A percentile compares a stretch with the other conserved stretches of the same genome.
phyloP scores from a whole-genome alignment of 2,329 filamentous ascomycete species.

The Helotiales sp. region DNA sequence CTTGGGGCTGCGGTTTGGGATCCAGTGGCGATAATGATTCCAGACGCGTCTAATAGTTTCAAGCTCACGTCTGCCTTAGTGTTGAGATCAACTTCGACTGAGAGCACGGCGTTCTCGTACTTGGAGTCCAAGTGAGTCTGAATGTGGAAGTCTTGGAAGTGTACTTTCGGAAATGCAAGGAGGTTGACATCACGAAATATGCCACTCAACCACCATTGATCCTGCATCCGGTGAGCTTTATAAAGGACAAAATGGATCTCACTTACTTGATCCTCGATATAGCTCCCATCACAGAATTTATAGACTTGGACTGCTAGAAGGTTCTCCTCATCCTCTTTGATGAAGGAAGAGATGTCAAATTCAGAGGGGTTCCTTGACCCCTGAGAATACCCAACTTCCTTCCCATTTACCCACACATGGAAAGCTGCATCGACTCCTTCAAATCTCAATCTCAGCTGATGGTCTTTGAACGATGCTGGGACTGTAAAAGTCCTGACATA shows the following conservation, averaged over 20 bases:
- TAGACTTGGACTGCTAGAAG: constrained; percentile 52
- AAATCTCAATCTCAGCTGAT: constrained; percentile 52
- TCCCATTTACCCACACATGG: constrained; percentile 57
- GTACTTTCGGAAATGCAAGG: constrained; percentile 46
- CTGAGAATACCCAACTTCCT: constrained; percentile 55
- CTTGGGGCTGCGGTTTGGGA: constrained; percentile 10
- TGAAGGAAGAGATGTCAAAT: constrained; percentile 52
- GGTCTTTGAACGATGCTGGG: constrained; percentile 39
- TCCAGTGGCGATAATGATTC: constrained; percentile 35
- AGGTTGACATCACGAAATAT: constrained; percentile 57
- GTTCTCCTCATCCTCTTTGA: constrained; percentile 32
- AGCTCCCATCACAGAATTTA: constrained; percentile 57
- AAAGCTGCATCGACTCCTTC: constrained; percentile 59
- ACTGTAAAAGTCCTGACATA: constrained; percentile 50
- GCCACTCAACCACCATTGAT: constrained; percentile 53
- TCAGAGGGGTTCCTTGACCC: constrained; percentile 57
- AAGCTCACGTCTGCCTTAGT: constrained; percentile 38
- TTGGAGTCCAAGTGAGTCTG: constrained; percentile 51
- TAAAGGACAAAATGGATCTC: not conserved
- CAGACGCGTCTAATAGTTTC: constrained; percentile 46
- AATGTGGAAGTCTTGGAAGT: constrained; percentile 54
- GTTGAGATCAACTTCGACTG: constrained; percentile 47
- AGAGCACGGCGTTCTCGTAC: constrained; percentile 51
- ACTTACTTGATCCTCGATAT: constrained; percentile 50
- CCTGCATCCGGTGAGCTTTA: constrained; percentile 30